A percentile compares a stretch with the other conserved stretches of the same genome.
phyloP scores from a whole-genome alignment of 345 rosid species.

The Salix brachista region DNA sequence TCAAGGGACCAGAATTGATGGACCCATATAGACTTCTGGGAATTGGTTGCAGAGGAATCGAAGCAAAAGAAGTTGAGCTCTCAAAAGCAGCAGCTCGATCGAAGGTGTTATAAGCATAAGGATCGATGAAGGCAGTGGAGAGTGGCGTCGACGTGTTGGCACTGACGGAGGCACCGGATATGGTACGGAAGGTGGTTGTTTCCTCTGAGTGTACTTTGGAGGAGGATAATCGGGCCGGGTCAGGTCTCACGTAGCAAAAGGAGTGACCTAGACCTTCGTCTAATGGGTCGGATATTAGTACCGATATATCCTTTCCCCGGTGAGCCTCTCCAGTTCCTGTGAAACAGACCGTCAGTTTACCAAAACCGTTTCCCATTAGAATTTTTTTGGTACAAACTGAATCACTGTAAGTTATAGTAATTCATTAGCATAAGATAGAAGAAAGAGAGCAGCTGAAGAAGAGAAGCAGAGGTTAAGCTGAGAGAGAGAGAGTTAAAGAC shows the following conservation, averaged over 20 bases:
- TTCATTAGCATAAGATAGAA: background rate
- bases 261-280: conserved; percentile 94
- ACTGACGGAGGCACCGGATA: conserved; percentile 94
- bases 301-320: conserved; percentile 41
- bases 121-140: conserved; percentile 71
- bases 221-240: conserved; percentile 52
- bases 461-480: background rate
- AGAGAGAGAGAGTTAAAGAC: conserved; percentile 13
- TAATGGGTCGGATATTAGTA: conserved; percentile 48
- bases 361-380: conserved; percentile 81
- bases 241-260: conserved; percentile 90
- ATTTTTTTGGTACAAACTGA: background rate
- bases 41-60: conserved; percentile 88
- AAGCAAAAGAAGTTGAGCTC: conserved; percentile 77
- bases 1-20: conserved; percentile 52
- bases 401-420: background rate
- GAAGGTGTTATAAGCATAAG: conserved; percentile 48
- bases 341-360: conserved; percentile 69
- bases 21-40: conserved; percentile 45
- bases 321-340: conserved; percentile 47
- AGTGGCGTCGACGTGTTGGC: conserved; percentile 92
- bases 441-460: conserved; percentile 15
- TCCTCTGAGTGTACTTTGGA: conserved; percentile 88
- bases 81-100: conserved; percentile 91
- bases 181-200: conserved; percentile 76